A percentile compares a stretch with the other conserved stretches of the same genome.
Conservation (phyloP, 306 rosid genomes). For the Malus sylvestris region DNA sequence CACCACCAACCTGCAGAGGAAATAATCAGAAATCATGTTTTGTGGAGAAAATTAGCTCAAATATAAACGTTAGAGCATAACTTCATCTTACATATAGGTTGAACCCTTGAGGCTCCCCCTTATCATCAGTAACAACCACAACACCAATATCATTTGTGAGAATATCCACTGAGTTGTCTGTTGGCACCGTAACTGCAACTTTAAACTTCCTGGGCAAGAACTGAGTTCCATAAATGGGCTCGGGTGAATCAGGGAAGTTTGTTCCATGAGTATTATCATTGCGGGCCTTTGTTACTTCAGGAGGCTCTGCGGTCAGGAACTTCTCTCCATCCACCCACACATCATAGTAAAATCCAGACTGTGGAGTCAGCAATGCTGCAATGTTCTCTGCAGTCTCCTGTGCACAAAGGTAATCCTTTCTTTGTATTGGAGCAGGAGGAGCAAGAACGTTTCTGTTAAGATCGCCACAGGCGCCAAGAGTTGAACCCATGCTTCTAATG, state of each 20-base stretch:
- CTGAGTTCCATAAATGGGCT: conserved; percentile 96
- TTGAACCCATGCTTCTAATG: conserved; percentile 80
- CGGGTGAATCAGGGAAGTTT: conserved; percentile 81
- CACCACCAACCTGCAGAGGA: conserved; percentile 89
- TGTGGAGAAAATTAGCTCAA: not conserved
- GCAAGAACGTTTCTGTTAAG: conserved; percentile 95
- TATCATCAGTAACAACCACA: conserved; percentile 66
- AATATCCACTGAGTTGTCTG: conserved; percentile 92
- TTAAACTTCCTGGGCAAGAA: conserved; percentile 96
- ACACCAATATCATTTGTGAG: conserved; percentile 90
- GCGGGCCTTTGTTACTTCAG: conserved; percentile 76
- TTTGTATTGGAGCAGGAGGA: conserved; percentile 80
- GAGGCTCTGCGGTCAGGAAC: conserved; percentile 70
- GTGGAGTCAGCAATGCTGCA: conserved; percentile 84
- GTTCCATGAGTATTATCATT: conserved; percentile 92
- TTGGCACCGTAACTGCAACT: conserved; percentile 94
- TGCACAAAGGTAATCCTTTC: conserved; percentile 91
- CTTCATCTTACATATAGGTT: conserved; percentile 74
- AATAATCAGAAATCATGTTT: conserved; percentile 17
- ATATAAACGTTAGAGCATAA: not conserved
- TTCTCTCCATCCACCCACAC: conserved; percentile 96
- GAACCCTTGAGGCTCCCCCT: conserved; percentile 87
- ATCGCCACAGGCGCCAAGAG: conserved; percentile 98
- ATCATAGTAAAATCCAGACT: conserved; percentile 95
- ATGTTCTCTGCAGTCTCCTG: conserved; percentile 91